A percentile compares a stretch with the other conserved stretches of the same genome.
Evolutionary conservation across 2,329 filamentous ascomycete genomes (phyloP).

Genomic region (Alternaria gansuensis): DNA sequence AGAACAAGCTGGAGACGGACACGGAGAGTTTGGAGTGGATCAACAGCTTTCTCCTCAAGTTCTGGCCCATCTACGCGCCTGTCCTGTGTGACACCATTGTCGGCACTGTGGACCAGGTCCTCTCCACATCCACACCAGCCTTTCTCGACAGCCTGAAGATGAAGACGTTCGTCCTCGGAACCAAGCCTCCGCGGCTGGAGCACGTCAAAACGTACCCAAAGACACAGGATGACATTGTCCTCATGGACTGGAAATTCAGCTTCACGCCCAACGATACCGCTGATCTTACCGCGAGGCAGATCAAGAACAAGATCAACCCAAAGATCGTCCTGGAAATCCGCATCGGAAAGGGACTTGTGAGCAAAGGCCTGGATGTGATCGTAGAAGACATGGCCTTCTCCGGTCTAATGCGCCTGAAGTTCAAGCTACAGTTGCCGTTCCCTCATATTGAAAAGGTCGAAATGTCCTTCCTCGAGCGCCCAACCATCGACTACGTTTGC

Average conservation of each 20-base stretch:
- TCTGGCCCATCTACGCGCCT: constrained; percentile 98
- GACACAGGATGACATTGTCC: constrained; percentile 90
- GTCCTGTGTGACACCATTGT: constrained; percentile 92
- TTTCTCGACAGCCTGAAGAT: constrained; percentile 94
- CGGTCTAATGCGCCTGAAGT: constrained; percentile 94
- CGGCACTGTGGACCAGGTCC: constrained; percentile 92
- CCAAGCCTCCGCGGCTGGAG: constrained; percentile 94
- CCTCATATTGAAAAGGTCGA: constrained; percentile 95
- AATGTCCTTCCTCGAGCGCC: constrained; percentile 90
- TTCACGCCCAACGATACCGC: constrained; percentile 95
- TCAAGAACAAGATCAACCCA: constrained; percentile 96
- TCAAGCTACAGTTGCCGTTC: constrained; percentile 95
- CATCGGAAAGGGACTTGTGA: constrained; percentile 94
- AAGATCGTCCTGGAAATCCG: constrained; percentile 96
- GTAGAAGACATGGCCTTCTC: constrained; percentile 98
- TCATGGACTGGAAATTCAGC: constrained; percentile 99
- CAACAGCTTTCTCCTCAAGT: constrained; percentile 97
- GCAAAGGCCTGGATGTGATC: constrained; percentile 95
- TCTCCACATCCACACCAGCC: constrained; percentile 88
- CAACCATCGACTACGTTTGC: constrained; percentile 94
- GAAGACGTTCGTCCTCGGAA: constrained; percentile 91
- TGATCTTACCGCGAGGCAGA: constrained; percentile 87
- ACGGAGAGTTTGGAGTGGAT: constrained; percentile 97
- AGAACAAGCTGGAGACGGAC: constrained; percentile 87
- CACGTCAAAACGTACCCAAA: constrained; percentile 98